Conservation (phyloP, 768 basidiomycete genomes). For the Myochromella boudieri region DNA sequence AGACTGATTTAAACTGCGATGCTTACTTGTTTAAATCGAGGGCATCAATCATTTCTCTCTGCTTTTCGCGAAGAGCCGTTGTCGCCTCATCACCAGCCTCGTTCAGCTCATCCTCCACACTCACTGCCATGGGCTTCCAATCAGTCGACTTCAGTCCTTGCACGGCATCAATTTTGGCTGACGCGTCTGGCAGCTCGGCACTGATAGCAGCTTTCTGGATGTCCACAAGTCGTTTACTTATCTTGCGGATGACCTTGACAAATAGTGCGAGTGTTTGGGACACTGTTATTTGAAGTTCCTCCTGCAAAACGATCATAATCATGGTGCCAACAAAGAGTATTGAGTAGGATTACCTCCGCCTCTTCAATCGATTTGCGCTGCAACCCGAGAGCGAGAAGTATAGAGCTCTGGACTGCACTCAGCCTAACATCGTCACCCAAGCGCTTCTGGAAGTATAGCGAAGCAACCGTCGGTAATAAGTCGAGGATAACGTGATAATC, state of each 20-base stretch:
- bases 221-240: conserved; percentile 71
- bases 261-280: conserved; percentile 89
- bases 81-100: conserved; percentile 76
- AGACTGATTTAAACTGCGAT: background rate
- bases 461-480: conserved; percentile 76
- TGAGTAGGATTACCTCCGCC: conserved; percentile 68
- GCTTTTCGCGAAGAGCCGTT: conserved; percentile 69
- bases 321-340: no score
- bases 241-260: conserved; percentile 85
- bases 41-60: conserved; percentile 84
- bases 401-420: conserved; percentile 89
- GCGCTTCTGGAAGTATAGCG: conserved; percentile 82
- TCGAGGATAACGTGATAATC: conserved; percentile 97
- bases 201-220: conserved; percentile 79
- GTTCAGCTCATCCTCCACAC: conserved; percentile 67
- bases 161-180: conserved; percentile 19
- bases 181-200: conserved; percentile 53
- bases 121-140: conserved; percentile 47
- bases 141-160: conserved; percentile 16
- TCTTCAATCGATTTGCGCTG: conserved; percentile 91
- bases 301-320: conserved; percentile 37
- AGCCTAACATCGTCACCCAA: conserved; percentile 65
- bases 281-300: conserved; percentile 82
- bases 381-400: conserved; percentile 84
- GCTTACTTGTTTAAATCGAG: conserved; percentile 88